Percentiles rank a stretch among this genome's conserved stretches.
Conservation (phyloP, 2,329 filamentous ascomycete genomes). For the Nigrospora oryzae region DNA sequence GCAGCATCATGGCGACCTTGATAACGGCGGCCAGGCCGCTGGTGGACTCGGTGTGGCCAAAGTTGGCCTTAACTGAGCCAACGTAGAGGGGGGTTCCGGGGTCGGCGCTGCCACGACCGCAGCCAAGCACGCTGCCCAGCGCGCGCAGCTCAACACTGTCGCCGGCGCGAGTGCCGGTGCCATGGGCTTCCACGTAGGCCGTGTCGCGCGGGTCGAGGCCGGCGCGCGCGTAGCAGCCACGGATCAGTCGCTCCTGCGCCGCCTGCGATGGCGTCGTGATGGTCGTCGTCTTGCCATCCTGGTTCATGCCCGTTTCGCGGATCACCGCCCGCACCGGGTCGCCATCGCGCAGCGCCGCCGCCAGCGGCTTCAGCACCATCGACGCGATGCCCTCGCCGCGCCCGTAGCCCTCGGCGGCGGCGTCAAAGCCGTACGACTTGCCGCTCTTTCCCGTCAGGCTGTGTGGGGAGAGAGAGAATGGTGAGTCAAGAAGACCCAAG, state of each 20-base stretch:
- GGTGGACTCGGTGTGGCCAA: constrained; percentile 43
- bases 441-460: neutral
- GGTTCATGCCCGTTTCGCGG: constrained; percentile 5
- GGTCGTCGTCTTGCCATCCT: constrained; percentile 4
- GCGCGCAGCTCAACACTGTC: constrained; percentile 1
- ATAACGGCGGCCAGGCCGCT: constrained; percentile 43
- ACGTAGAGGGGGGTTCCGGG: constrained; percentile 22
- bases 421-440: constrained; percentile 20
- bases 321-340: constrained; percentile 20
- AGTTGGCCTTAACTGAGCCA: constrained; percentile 41
- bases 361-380: constrained; percentile 32
- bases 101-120: too few relatives aligned
- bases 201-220: constrained; percentile 2
- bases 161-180: constrained; percentile 3
- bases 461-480: too few relatives aligned
- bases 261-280: constrained; percentile 1
- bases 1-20: constrained; percentile 36
- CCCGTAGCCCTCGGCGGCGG: constrained; percentile 34
- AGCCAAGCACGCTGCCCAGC: neutral
- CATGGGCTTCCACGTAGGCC: constrained; percentile 5
- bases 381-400: constrained; percentile 34
- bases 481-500: too few relatives aligned
- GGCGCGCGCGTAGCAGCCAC: neutral
- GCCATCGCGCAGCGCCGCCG: constrained; percentile 29
- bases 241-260: constrained; percentile 2